Evolutionary conservation across 441 rosid genomes (phyloP), one percentile per base, ranked within the genome.

Genomic region (Rhodomyrtus psidioides): DNA sequence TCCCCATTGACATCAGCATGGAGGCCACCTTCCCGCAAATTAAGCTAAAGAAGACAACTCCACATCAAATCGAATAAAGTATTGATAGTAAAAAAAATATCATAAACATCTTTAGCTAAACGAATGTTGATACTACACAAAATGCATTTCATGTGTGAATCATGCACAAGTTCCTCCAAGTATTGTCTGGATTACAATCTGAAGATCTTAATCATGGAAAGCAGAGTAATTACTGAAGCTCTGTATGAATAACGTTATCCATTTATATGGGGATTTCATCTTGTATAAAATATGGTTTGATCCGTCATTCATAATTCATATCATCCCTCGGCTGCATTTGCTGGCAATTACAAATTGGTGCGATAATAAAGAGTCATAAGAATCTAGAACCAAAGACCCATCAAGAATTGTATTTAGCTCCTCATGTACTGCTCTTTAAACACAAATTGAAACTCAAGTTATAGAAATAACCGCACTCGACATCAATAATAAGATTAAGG

Each of bases 1-100:
- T 98, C 99, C 83, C 99, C 99, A 82, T 98, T 96, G 84, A 98
- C 94, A 92, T 98, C 99, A 51, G 99, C 99, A 92, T 98, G 99
- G 90, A 98, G 98, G 84, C 99, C 99, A 58, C 99, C 99, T 94
- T 96, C 99, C 89, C 86, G 98, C 79, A 98, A 95, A 92, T 95
- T 97, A 90, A 98, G 98, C 99, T 96, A 92, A 84, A 81, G 76
- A 91, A 84, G 87, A 83, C 83, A 88, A 86, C 46, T 60, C 74
- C 55, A 59, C 56, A 84, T 85, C 42, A 83, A 56, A 62, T 34
- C 10, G 9, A 81, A 84, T 65, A 82, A 82, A 84, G 82, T 83
- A 82, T 87, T 83, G 59, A 26, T 44, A 54, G 82, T 75, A 81
- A 34, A 55, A 75, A 5, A 6, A 8, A 19, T n/a, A 81, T 81